These are phyloP conservation scores for Lunularia cruciata DNA, from an alignment of 225 moss, liverwort and hornwort species.

Conservation along the genomic window DNA sequence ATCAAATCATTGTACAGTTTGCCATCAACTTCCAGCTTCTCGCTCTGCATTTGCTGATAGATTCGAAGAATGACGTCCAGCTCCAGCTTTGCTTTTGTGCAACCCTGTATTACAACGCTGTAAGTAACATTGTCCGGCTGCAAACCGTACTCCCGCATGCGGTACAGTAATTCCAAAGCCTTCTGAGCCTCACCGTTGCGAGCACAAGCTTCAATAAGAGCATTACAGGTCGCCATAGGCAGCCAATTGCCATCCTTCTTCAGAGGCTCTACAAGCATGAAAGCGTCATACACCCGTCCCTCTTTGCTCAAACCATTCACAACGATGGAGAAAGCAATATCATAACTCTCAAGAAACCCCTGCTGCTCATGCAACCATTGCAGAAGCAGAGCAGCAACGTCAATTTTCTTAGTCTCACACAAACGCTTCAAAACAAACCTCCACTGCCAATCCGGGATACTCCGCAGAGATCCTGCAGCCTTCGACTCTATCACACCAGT, in stretches of 20 bases:
- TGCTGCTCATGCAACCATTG: conserved; percentile 39
- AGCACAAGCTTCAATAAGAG: conserved; percentile 60
- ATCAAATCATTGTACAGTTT: conserved; percentile 85
- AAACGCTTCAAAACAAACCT: conserved; percentile 47
- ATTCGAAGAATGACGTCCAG: conserved; percentile 38
- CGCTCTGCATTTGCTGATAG: conserved; percentile 58
- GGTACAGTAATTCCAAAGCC: conserved; percentile 56
- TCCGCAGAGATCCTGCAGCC: conserved; percentile 30
- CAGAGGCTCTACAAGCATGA: conserved; percentile 49
- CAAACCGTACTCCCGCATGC: conserved; percentile 68
- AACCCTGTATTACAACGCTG: conserved; percentile 80
- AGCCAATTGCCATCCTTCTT: conserved; percentile 34
- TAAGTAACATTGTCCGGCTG: conserved; percentile 73
- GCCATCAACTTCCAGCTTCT: conserved; percentile 70
- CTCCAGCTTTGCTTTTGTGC: conserved; percentile 51
- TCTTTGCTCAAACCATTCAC: conserved; percentile 58
- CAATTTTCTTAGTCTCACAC: conserved; percentile 50
- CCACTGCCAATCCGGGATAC: conserved; percentile 59
- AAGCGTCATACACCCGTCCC: conserved; percentile 57
- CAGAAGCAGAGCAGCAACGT: conserved; percentile 51
- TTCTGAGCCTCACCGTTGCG: conserved; percentile 48
- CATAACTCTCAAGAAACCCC: conserved; percentile 40
- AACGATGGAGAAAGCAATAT: conserved; percentile 59
- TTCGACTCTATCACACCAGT: conserved; percentile 16
- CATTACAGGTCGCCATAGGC: conserved; percentile 56